Evolutionary conservation across 108 stramenopile genomes (phyloP).

Genomic region (Phaeodactylum tricornutum): DNA sequence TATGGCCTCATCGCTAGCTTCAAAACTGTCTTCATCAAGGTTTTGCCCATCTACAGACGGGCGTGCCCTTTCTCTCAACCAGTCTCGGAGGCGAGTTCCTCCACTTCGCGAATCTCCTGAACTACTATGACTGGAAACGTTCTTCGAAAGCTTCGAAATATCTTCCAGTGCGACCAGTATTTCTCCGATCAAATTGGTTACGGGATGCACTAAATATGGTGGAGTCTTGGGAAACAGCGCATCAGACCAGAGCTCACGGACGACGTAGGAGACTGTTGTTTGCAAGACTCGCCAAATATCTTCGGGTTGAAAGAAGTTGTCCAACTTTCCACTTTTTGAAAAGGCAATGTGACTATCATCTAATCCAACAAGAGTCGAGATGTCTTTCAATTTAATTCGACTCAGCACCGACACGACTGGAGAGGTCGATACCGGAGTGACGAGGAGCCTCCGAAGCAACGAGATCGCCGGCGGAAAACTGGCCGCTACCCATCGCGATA

Average conservation of each 20-base stretch:
- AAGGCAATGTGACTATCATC: background rate
- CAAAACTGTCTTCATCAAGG: slow-evolving; percentile 31
- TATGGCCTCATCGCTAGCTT: slow-evolving; percentile 69
- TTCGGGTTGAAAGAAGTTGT: slow-evolving; percentile 21
- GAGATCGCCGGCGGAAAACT: slow-evolving; percentile 52
- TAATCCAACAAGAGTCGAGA: slow-evolving; percentile 17
- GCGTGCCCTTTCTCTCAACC: background rate
- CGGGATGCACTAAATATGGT: slow-evolving; percentile 50
- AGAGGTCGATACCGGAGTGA: slow-evolving; percentile 34
- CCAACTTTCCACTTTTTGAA: background rate
- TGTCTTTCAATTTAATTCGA: slow-evolving; percentile 39
- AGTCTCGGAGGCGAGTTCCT: slow-evolving; percentile 7
- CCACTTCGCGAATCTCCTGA: slow-evolving; percentile 10
- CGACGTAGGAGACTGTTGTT: slow-evolving; percentile 30
- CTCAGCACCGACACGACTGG: slow-evolving; percentile 32
- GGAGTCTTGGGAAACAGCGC: slow-evolving; percentile 34
- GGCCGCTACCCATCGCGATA: slow-evolving; percentile 51
- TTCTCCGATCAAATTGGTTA: slow-evolving; percentile 40
- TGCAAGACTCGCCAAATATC: slow-evolving; percentile 28
- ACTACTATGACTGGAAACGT: slow-evolving; percentile 4
- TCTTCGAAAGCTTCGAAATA: slow-evolving; percentile 20
- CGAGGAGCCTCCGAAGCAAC: slow-evolving; percentile 48
- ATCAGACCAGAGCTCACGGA: slow-evolving; percentile 47
- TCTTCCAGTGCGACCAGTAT: slow-evolving; percentile 53
- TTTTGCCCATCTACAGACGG: slow-evolving; percentile 12